A percentile compares a stretch with the other conserved stretches of the same genome.
Conservation (phyloP, 371 early-diverging fungal species). For the Choanephora cucurbitarum region DNA sequence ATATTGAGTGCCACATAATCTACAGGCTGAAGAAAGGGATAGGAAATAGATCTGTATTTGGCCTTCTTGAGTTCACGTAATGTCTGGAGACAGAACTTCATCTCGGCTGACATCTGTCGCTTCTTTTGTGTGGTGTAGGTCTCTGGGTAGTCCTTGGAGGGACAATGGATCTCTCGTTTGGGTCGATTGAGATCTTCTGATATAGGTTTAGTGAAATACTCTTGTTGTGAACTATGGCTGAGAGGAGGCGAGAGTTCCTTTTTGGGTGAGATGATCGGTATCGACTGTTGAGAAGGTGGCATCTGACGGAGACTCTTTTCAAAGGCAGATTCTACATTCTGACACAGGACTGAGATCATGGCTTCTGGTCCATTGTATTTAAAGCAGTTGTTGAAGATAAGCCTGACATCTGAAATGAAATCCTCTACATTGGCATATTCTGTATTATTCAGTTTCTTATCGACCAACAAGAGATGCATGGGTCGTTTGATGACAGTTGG, state of each 20-base stretch:
- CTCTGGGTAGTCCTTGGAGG: constrained; percentile 59
- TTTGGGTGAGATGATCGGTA: background rate
- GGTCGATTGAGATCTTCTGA: constrained; percentile 60
- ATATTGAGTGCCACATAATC: constrained; percentile 90
- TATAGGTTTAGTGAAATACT: constrained; percentile 15
- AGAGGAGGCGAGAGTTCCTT: constrained; percentile 12
- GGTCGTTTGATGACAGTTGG: constrained; percentile 89
- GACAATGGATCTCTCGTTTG: constrained; percentile 76
- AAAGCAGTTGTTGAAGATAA: constrained; percentile 88
- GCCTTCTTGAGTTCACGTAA: constrained; percentile 79
- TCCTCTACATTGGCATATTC: constrained; percentile 68
- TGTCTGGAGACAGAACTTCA: constrained; percentile 70
- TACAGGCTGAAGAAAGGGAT: constrained; percentile 92
- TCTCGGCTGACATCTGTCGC: constrained; percentile 53
- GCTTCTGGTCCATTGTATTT: constrained; percentile 85
- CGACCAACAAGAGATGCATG: constrained; percentile 96
- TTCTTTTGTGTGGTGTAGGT: constrained; percentile 40
- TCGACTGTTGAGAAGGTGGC: constrained; percentile 41
- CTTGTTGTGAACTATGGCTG: constrained; percentile 7
- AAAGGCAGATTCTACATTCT: constrained; percentile 75
- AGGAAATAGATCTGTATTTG: constrained; percentile 65
- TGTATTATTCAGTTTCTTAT: constrained; percentile 74
- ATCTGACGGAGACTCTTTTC: constrained; percentile 68
- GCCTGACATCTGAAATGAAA: constrained; percentile 74
- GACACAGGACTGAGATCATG: constrained; percentile 75